Base-by-base conservation (phyloP, 108 stramenopile genomes). In the Stephanodiscus triporus region DNA sequence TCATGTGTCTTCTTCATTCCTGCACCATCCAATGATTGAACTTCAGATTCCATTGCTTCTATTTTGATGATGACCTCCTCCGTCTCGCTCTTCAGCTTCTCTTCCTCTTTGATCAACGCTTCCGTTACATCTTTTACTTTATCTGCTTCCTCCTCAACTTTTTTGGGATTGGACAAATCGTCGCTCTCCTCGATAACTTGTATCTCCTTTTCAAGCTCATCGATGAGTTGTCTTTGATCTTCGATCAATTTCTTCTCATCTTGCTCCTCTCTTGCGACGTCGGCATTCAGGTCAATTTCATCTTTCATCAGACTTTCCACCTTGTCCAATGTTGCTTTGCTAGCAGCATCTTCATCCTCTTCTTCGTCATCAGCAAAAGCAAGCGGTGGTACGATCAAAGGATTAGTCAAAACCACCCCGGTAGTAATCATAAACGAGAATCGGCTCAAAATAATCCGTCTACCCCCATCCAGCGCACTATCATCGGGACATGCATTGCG, bases 71-170 rank as follows among this genome's bases (percentile, higher is more conserved):
- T 82, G 26, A 82, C 45, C 27, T 62, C 66, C 40, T 82, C 67
- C 5, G 81, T 82, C 68, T 82, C 81, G 7, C 42, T 64, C 66
- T 74, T 68, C 14, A 82, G 45, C 55, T 75, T 48, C 61, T 82
- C 78, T 45, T 82, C 66, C 36, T 79, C 77, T 79, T 56, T 45
- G 19, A 60, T 77, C 16, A 68, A 34, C 22, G 48, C 50, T 27
- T 77, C 66, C 22, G 69, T 74, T 23, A 13, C 62, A 32, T 59
- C 77, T 29, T 77, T 37, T 20, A 74, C 67, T 45, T 30, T 61
- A 1, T 60, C 59, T 66, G 48, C 51, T 61, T 68, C 68, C 36
- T 37, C 53, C 19, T 62, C 61, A 42, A 75, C 63, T 26, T 72
- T 60, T 37, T 70, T 30, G 11, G 58, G 34, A 3, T 38, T 70